Percentiles rank a stretch among this genome's conserved stretches.
These are phyloP conservation scores for Panicum virgatum DNA, from an alignment of 202 grass and related monocot genomes.

Conservation along the genomic window DNA sequence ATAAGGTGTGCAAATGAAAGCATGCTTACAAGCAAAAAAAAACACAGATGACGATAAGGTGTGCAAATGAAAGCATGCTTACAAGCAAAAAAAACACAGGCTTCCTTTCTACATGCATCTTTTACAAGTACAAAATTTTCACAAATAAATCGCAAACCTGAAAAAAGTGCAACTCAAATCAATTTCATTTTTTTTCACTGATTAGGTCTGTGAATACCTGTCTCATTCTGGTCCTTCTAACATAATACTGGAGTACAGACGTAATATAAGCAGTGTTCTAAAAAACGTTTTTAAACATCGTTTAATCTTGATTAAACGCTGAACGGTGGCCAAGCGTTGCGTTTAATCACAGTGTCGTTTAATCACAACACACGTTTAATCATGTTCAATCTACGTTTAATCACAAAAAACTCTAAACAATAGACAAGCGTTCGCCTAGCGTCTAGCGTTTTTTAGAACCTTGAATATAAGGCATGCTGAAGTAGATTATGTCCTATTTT, in stretches of 20 bases:
- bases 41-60: neutral
- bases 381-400: no score
- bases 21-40: neutral
- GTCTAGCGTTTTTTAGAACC: no score
- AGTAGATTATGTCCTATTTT: neutral
- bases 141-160: neutral
- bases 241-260: neutral
- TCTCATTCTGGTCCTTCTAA: neutral
- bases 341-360: no score
- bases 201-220: constrained; percentile 9
- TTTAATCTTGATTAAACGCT: no score
- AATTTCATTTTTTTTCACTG: constrained; percentile 19
- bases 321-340: no score
- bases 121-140: constrained; percentile 20
- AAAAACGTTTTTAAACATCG: no score
- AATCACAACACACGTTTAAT: no score
- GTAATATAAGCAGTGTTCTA: no score
- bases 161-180: neutral
- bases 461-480: neutral
- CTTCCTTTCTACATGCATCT: constrained; percentile 10
- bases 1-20: neutral
- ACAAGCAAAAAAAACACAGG: neutral
- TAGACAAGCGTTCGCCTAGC: no score
- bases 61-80: neutral
- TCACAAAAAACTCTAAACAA: no score